Percentiles rank a stretch among this genome's conserved stretches.
Conservation (phyloP, 441 rosid species). For the Heliophila coronopifolia region DNA sequence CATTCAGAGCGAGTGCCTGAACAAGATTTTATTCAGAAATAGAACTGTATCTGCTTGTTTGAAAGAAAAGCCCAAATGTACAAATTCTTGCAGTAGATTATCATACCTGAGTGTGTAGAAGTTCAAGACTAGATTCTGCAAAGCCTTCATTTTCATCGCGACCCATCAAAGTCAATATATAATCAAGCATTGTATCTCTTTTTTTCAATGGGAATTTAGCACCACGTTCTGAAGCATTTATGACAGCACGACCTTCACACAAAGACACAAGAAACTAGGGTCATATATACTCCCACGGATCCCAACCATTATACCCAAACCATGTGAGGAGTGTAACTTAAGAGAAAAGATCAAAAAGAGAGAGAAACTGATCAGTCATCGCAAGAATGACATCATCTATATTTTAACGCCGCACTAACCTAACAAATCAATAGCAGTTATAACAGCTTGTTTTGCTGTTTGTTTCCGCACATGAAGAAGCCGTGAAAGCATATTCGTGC, state of each 20-base stretch:
- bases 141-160: constrained; percentile 75
- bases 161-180: constrained; percentile 93
- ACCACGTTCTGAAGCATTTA: constrained; percentile 88
- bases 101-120: constrained; percentile 75
- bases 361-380: not conserved
- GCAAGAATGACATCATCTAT: constrained; percentile 5
- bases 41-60: constrained; percentile 19
- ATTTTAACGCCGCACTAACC: constrained; percentile 41
- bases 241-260: constrained; percentile 82
- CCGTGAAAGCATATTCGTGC: constrained; percentile 97
- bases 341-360: not conserved
- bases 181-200: constrained; percentile 87
- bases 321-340: constrained; percentile 7
- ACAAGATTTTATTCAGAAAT: constrained; percentile 29
- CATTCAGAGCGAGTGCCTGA: constrained; percentile 93
- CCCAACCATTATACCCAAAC: constrained; percentile 9
- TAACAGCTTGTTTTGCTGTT: constrained; percentile 97
- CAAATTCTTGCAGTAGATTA: constrained; percentile 22
- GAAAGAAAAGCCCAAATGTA: not conserved
- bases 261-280: constrained; percentile 23
- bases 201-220: constrained; percentile 80
- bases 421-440: constrained; percentile 94
- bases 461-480: constrained; percentile 95
- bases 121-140: constrained; percentile 90
- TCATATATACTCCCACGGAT: constrained; percentile 7